Evolutionary conservation across 192 early-diverging fungal species (phyloP).

Genomic region (Linnemannia elongata): DNA sequence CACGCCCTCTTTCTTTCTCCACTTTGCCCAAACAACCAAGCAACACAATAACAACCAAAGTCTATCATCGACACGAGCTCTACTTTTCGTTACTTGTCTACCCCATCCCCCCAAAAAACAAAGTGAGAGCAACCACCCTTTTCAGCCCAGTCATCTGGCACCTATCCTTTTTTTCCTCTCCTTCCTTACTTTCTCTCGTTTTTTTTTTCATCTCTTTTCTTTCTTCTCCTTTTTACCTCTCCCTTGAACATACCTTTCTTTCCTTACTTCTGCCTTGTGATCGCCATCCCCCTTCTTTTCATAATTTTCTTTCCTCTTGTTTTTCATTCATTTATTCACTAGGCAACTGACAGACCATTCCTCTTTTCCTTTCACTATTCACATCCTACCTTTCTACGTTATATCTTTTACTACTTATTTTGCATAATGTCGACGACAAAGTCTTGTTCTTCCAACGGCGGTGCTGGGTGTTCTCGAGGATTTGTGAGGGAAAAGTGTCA

Average conservation of each 20-base stretch:
- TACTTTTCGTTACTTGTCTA: not conserved
- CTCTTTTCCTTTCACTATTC: not conserved
- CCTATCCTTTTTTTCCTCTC: not conserved
- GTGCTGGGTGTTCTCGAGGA: slow-evolving; percentile 29
- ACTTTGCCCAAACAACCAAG: not conserved
- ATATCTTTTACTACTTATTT: not conserved
- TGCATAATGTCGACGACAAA: not conserved
- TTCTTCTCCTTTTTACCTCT: not conserved
- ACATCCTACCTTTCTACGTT: not conserved
- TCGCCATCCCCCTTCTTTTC: not conserved
- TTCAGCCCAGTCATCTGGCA: not conserved
- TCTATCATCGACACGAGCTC: not conserved
- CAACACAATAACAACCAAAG: not conserved
- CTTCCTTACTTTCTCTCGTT: not conserved
- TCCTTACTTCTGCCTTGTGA: not conserved
- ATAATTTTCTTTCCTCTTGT: not conserved
- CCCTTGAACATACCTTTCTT: not conserved
- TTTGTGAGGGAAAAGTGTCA: slow-evolving; percentile 35
- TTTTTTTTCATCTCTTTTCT: not conserved
- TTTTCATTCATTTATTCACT: not conserved
- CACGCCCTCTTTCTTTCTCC: not conserved
- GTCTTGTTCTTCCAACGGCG: slow-evolving; percentile 18
- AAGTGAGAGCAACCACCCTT: not conserved
- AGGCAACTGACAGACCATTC: not conserved
- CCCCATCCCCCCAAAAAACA: not conserved